Evolutionary conservation across 495 filamentous ascomycete genomes (phyloP).

Genomic region (Polyplosphaeria fusca): DNA sequence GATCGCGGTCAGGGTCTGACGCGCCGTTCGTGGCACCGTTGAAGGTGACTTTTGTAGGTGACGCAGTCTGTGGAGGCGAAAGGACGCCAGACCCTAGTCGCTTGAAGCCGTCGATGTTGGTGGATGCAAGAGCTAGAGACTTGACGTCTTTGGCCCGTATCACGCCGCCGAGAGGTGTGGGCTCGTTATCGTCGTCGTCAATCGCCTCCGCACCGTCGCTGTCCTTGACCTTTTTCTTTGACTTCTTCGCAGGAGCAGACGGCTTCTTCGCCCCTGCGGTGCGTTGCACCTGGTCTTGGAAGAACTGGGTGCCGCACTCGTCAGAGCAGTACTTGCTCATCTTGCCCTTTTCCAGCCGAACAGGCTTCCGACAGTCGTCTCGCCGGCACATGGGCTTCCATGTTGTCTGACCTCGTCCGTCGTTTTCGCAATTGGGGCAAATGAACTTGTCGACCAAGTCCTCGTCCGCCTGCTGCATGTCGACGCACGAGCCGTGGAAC

Average conservation of each 20-base stretch:
- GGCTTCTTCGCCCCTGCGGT: conserved; percentile 17
- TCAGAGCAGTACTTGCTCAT: conserved; percentile 70
- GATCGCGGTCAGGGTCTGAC: background rate
- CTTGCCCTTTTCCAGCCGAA: conserved; percentile 46
- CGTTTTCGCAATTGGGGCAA: conserved; percentile 60
- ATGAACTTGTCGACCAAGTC: conserved; percentile 68
- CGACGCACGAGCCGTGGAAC: conserved; percentile 69
- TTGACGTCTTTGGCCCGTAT: conserved; percentile 59
- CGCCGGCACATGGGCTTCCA: conserved; percentile 71
- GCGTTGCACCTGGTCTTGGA: conserved; percentile 45
- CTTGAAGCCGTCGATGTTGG: conserved; percentile 54
- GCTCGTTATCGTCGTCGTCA: conserved; percentile 44
- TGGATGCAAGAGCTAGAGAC: conserved; percentile 49
- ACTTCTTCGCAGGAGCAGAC: background rate
- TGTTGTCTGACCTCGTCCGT: conserved; percentile 55
- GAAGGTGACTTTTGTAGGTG: conserved; percentile 30
- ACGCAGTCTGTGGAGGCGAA: conserved; percentile 40
- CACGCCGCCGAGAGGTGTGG: conserved; percentile 56
- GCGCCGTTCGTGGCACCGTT: conserved; percentile 13
- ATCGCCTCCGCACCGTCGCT: conserved; percentile 30
- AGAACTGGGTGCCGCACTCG: conserved; percentile 59
- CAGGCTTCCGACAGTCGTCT: conserved; percentile 58
- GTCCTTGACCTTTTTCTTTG: conserved; percentile 30
- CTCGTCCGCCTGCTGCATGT: conserved; percentile 58
- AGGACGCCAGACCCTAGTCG: conserved; percentile 53